Evolutionary conservation across 2,329 filamentous ascomycete genomes (phyloP).

Genomic region (Diaporthe sp.): DNA sequence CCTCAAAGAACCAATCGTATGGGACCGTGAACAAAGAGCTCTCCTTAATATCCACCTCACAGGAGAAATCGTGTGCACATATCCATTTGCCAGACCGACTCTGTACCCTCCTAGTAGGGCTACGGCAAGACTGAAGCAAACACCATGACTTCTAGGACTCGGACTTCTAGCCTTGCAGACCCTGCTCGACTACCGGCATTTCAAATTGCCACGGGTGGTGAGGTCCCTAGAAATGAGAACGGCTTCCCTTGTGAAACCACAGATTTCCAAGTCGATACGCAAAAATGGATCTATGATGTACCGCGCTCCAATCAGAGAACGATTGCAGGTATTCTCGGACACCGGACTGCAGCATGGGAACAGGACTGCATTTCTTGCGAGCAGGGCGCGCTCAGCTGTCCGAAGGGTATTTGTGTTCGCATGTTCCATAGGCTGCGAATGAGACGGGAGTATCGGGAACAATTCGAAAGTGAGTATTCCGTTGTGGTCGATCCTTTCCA

Average conservation of each 20-base stretch:
- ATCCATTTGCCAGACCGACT: neutral
- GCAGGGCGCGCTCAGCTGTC: rapidly evolving
- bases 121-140: neutral
- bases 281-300: neutral
- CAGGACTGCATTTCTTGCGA: neutral
- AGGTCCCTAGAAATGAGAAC: neutral
- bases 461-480: neutral
- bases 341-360: neutral
- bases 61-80: too few species aligned
- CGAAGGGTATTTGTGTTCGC: neutral
- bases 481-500: neutral
- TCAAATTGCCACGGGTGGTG: rapidly evolving
- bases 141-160: neutral
- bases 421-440: rapidly evolving
- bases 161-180: neutral
- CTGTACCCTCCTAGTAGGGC: neutral
- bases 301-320: neutral
- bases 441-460: too few species aligned
- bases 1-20: neutral
- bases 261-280: neutral
- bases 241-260: neutral
- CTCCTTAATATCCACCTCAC: neutral
- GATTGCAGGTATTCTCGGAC: neutral
- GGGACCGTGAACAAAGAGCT: neutral
- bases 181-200: neutral